Evolutionary conservation across 257 asterid genomes (phyloP).

Genomic region (Dorcoceras hygrometricum): DNA sequence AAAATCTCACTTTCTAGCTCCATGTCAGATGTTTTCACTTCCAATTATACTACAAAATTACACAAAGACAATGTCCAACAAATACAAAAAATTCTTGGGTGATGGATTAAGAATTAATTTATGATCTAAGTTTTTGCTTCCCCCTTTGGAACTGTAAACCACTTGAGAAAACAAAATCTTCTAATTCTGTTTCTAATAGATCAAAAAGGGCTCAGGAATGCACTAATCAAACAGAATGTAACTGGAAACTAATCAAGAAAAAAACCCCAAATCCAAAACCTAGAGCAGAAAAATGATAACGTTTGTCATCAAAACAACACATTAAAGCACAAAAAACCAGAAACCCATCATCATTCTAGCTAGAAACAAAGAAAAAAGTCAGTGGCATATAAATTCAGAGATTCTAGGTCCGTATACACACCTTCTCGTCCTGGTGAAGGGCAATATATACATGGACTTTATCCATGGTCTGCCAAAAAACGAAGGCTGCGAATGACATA

Average conservation of each 20-base stretch:
- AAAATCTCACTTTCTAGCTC: slow-evolving; percentile 14
- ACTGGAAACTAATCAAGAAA: background rate
- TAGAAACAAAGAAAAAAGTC: background rate
- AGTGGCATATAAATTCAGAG: background rate
- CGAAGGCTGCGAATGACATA: slow-evolving; percentile 74
- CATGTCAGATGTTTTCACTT: slow-evolving; percentile 7
- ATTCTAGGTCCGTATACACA: slow-evolving; percentile 7
- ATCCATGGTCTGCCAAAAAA: slow-evolving; percentile 89
- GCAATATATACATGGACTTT: slow-evolving; percentile 88
- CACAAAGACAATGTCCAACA: too few species aligned
- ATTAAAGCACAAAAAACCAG: background rate
- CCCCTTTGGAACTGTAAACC: background rate
- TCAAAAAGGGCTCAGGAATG: background rate
- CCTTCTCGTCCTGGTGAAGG: slow-evolving; percentile 89
- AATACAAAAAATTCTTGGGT: background rate
- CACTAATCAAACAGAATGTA: background rate
- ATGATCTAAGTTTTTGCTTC: background rate
- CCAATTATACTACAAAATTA: background rate
- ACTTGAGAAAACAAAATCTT: background rate
- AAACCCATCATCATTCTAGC: background rate
- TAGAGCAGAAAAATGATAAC: background rate
- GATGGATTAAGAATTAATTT: background rate
- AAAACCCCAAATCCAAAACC: slow-evolving; percentile 14
- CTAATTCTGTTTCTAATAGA: background rate
- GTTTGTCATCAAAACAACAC: background rate